phyloP scores from a whole-genome alignment of 1,284 basidiomycete genomes.

The Cutaneotrichosporon sp. region DNA sequence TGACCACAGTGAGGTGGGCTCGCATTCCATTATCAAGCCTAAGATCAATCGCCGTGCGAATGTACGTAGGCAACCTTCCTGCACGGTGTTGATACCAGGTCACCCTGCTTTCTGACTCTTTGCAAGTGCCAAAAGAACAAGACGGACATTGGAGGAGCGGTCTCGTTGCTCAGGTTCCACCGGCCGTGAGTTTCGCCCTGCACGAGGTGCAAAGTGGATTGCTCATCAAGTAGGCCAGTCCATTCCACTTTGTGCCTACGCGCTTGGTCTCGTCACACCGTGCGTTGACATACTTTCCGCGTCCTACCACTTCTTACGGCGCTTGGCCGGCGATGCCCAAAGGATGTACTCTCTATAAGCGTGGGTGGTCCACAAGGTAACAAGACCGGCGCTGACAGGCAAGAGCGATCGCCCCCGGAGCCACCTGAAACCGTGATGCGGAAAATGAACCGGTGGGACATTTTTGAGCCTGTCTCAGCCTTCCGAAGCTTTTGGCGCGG shows the following conservation, averaged over 20 bases:
- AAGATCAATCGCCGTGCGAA: neutral
- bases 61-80: neutral
- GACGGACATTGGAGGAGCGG: constrained; percentile 6
- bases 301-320: constrained; percentile 5
- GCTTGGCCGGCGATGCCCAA: constrained; percentile 23
- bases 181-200: constrained; percentile 1
- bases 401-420: neutral
- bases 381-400: neutral
- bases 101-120: constrained; percentile 1
- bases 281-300: constrained; percentile 24
- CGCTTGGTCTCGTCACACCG: neutral
- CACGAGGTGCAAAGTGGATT: neutral
- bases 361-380: constrained; percentile 7
- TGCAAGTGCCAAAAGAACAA: neutral
- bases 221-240: neutral
- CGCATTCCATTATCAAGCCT: neutral
- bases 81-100: neutral
- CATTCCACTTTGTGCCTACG: neutral
- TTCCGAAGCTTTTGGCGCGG: constrained; percentile 20
- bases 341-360: constrained; percentile 16
- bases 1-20: neutral
- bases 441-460: too few relatives aligned
- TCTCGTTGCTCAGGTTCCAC: constrained; percentile 4
- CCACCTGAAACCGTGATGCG: constrained; percentile 4
- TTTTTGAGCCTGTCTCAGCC: neutral